Base-by-base conservation (phyloP, 2,329 filamentous ascomycete species). In the Stylonectria norvegica region DNA sequence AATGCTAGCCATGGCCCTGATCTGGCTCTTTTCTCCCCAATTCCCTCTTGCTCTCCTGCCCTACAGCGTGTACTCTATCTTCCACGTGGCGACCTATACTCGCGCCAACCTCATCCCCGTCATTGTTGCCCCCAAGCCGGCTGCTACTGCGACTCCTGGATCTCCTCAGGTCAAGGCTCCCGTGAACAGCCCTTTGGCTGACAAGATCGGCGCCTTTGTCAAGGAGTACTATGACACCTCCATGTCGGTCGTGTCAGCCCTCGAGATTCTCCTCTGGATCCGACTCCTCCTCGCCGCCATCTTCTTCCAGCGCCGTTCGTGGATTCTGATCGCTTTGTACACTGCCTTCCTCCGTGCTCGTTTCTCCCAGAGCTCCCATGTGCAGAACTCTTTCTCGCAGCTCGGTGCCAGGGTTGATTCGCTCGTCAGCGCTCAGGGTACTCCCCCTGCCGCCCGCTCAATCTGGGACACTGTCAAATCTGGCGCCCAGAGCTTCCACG, bases 161-260 rank as follows among this genome's bases (percentile, higher is more conserved):
- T 72, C 76, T 45, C 85, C 80, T 70, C 71, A 73, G 22, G 76
- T 76, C 47, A 44, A 57, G 36, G 54, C 56, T 8, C 17, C 30
- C 51, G 64, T 67, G 20, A 69, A 68, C 54, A 78, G 74, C 65
- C 81, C 82, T 30, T 68, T 89, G 41, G 83, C 86, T 38, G 89
- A 96, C 48, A 79, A 76, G 54, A 95, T 98, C 65, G 89, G 89
- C 55, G 78, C 77, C 58, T 98, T 98, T 60, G 89, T 98, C 66
- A 97, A 97, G 81, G 81, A 89, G 64, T 96, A 97, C 79, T 98
- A 98, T 64, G 93, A 98, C 65, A 72, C 80, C 47, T 95, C 89
- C 67, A 98, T 98, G 93, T 87, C 86, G 42, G 73, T 97, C 46
- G 93, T 98, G 20, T 86, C 91, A 25, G 73, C 76, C 33, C 86